Evolutionary conservation across 371 early-diverging fungal species (phyloP).

Genomic region (Mortierella sp.): DNA sequence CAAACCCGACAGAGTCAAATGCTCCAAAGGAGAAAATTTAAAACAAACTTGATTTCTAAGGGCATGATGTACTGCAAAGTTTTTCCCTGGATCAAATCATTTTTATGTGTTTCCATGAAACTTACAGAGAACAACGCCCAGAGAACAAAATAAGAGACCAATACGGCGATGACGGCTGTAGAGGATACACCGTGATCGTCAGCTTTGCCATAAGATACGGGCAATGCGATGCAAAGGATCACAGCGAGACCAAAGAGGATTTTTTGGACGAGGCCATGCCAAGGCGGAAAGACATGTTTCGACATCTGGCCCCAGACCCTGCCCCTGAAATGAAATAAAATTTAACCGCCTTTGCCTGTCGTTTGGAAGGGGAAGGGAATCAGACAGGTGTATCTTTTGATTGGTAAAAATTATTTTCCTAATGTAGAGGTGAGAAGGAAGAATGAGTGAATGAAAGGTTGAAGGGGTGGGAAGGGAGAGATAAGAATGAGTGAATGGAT

Average conservation of each 20-base stretch:
- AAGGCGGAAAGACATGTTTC: constrained; percentile 46
- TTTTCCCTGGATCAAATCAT: not conserved
- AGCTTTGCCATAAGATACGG: constrained; percentile 36
- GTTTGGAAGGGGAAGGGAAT: not conserved
- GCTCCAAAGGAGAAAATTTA: no score
- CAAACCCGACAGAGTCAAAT: no score
- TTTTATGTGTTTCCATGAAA: not conserved
- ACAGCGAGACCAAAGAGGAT: constrained; percentile 37
- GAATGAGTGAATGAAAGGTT: not conserved
- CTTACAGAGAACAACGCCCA: constrained; percentile 50
- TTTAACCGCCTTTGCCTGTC: not conserved
- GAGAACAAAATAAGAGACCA: constrained; percentile 34
- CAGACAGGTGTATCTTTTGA: not conserved
- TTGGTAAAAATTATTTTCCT: not conserved
- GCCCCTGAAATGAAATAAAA: not conserved
- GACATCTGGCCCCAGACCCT: constrained; percentile 12
- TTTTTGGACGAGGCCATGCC: constrained; percentile 46
- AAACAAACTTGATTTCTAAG: no score
- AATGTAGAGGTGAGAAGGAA: no score
- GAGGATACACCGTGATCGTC: constrained; percentile 26
- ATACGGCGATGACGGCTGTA: constrained; percentile 22
- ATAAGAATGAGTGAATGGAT: not conserved
- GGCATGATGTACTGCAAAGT: not conserved
- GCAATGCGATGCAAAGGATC: constrained; percentile 45
- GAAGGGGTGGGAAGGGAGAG: not conserved